A percentile compares a stretch with the other conserved stretches of the same genome.
These are phyloP conservation scores for Candida endomychidarum DNA, from an alignment of 805 yeast genomes.

Conservation along the genomic window DNA sequence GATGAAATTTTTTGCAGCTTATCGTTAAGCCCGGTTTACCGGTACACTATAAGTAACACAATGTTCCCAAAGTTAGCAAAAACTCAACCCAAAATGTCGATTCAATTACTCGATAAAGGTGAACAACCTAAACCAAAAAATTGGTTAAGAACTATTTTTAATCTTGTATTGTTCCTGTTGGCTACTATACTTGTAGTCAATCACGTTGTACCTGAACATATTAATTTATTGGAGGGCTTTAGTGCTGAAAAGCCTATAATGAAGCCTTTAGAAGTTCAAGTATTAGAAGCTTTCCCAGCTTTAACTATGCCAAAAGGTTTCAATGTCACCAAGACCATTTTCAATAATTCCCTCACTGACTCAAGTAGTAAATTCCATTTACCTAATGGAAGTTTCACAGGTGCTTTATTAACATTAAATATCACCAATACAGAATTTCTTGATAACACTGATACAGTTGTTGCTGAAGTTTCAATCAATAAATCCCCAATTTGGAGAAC, in stretches of 20 bases:
- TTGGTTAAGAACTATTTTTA: slow-evolving; percentile 2
- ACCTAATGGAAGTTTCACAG: slow-evolving; percentile 23
- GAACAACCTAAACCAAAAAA: neutral
- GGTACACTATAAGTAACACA: slow-evolving; percentile 1
- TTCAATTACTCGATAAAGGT: slow-evolving; percentile 14
- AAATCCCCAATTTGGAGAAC: slow-evolving; percentile 29
- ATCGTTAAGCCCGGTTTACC: neutral
- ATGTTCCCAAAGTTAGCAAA: neutral
- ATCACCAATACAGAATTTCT: slow-evolving; percentile 20
- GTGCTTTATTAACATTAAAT: slow-evolving; percentile 26
- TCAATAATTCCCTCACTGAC: slow-evolving; percentile 12
- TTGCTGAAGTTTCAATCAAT: slow-evolving; percentile 25
- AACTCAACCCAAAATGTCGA: too few relatives aligned
- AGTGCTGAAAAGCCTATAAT: neutral
- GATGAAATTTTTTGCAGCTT: too few relatives aligned
- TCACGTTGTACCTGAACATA: neutral
- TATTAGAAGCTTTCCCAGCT: slow-evolving; percentile 14
- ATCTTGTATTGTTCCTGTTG: neutral
- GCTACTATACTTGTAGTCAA: neutral
- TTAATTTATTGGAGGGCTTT: neutral
- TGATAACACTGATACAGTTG: slow-evolving; percentile 17
- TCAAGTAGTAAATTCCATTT: slow-evolving; percentile 12
- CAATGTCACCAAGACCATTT: slow-evolving; percentile 6
- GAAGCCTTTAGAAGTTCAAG: slow-evolving; percentile 9
- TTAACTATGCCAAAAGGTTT: slow-evolving; percentile 6